These are phyloP conservation scores for Populus davidiana DNA, from an alignment of 345 rosid species.

Conservation along the genomic window DNA sequence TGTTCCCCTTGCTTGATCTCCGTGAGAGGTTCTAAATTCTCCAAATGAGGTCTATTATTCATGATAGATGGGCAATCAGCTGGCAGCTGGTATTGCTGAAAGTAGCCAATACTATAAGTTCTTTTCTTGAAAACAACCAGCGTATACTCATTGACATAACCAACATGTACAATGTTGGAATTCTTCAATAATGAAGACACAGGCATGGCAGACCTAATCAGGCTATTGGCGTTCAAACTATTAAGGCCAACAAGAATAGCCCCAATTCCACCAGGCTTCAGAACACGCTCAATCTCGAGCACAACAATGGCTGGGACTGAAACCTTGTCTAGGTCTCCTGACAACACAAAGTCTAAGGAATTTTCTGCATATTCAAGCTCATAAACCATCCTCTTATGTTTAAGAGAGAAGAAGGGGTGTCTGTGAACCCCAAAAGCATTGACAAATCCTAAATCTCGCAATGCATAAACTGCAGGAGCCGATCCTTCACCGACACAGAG, in stretches of 20 bases:
- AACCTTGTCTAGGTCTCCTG: constrained; percentile 56
- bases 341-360: constrained; percentile 67
- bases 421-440: constrained; percentile 47
- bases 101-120: constrained; percentile 30
- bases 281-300: constrained; percentile 79
- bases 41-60: constrained; percentile 44
- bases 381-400: constrained; percentile 49
- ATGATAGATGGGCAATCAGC: constrained; percentile 52
- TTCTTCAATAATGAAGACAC: constrained; percentile 64
- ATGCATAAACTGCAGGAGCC: constrained; percentile 45
- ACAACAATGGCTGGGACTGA: constrained; percentile 74
- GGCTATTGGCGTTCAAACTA: constrained; percentile 45
- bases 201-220: constrained; percentile 72
- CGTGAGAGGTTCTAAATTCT: constrained; percentile 58
- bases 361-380: constrained; percentile 59
- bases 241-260: constrained; percentile 61
- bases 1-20: constrained; percentile 38
- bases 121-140: constrained; percentile 71
- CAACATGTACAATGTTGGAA: constrained; percentile 67
- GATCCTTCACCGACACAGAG: constrained; percentile 79
- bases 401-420: constrained; percentile 57
- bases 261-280: constrained; percentile 73
- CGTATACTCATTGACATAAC: constrained; percentile 47
- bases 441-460: constrained; percentile 54
- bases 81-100: constrained; percentile 51